Evolutionary conservation across 1,139 yeast species (phyloP).

Genomic region (Taphrina deformans): DNA sequence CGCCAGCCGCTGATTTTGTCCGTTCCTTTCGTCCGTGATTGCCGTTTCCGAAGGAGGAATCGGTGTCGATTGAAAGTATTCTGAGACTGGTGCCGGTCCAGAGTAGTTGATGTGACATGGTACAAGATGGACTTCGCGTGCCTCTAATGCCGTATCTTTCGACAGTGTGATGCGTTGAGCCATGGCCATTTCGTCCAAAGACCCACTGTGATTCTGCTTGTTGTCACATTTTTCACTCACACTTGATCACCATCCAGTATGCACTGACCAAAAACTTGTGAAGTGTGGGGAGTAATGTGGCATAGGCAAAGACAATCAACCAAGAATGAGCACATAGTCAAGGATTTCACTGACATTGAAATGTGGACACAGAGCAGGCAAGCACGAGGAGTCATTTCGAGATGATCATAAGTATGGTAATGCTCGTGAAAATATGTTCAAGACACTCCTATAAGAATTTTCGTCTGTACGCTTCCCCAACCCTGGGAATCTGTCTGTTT

Average conservation of each 20-base stretch:
- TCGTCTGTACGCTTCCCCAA: constrained; percentile 22
- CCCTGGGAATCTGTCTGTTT: constrained; percentile 23
- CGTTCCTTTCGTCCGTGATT: neutral
- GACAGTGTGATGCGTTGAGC: neutral
- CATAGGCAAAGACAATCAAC: neutral
- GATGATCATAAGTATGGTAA: neutral
- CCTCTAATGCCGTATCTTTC: neutral
- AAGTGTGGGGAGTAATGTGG: neutral
- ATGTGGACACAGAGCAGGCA: neutral
- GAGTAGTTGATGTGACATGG: constrained; percentile 29
- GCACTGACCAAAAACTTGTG: neutral
- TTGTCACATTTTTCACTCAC: neutral
- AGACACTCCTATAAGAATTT: neutral
- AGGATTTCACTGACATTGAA: no score
- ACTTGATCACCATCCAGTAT: no score
- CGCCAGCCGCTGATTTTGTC: neutral
- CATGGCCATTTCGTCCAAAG: neutral
- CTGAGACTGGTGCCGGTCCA: constrained; percentile 29
- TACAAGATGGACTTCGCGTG: constrained; percentile 8
- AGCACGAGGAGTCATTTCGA: neutral
- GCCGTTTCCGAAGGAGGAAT: no score
- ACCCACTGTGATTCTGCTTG: neutral
- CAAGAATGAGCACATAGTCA: no score
- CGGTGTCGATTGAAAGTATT: constrained; percentile 10
- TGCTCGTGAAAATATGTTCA: neutral